A percentile compares a stretch with the other conserved stretches of the same genome.
Conservation (phyloP, 306 rosid genomes). For the Delonix regia region DNA sequence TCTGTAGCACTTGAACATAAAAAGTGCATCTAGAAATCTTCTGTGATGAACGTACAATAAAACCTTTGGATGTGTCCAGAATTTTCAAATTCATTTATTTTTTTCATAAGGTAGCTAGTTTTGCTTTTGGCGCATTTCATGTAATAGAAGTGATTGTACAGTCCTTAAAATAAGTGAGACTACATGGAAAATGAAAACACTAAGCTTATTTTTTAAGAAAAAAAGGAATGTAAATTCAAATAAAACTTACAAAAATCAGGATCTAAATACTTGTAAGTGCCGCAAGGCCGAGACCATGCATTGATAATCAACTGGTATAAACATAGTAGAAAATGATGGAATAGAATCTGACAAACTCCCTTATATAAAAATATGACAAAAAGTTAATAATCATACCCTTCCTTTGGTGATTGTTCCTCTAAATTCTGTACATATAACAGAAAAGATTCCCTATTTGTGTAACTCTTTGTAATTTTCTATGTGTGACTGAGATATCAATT, state of each 20-base stretch:
- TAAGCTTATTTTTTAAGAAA: background rate
- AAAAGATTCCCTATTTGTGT: slow-evolving; percentile 27
- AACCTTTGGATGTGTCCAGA: too few relatives aligned
- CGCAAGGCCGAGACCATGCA: background rate
- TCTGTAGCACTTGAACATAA: background rate
- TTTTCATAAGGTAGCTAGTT: too few relatives aligned
- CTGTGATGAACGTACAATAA: too few relatives aligned
- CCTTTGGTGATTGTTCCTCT: slow-evolving; percentile 27
- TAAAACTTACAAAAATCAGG: background rate
- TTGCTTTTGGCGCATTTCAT: too few relatives aligned
- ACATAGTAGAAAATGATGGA: background rate
- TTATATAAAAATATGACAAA: background rate
- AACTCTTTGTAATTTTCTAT: slow-evolving; percentile 28
- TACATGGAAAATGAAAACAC: background rate
- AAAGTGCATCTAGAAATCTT: background rate
- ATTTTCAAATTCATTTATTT: too few relatives aligned
- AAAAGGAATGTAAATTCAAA: background rate
- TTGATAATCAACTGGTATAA: background rate
- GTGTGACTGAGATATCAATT: slow-evolving; percentile 41
- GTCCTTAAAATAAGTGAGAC: background rate
- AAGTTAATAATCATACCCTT: slow-evolving; percentile 7
- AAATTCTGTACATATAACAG: slow-evolving; percentile 50
- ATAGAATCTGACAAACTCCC: background rate
- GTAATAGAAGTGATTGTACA: too few relatives aligned
- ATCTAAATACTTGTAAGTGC: background rate